Base-by-base conservation (phyloP, 1,284 basidiomycete genomes). In the Grifola frondosa region DNA sequence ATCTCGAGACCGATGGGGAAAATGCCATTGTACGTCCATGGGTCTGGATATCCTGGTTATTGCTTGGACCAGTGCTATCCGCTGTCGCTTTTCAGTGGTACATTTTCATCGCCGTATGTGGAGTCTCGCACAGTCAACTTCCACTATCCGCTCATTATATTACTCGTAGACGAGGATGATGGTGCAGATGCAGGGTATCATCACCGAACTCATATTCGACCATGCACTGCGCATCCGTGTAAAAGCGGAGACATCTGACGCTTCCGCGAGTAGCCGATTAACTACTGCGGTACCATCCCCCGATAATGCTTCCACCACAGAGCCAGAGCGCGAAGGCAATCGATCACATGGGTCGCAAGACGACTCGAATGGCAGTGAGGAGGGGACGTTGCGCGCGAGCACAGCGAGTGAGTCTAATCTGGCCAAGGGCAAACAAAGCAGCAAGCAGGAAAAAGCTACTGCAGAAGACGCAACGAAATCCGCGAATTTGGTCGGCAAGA, bases 121-220 rank as follows among this genome's bases (percentile, higher is more conserved):
- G 24, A 10, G n/a, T 19, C 9, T 4, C 10, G 4, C 9, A 12
- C 7, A 12, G 12, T 22, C 6, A 0, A 22, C 9, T 15, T 12
- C 17, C 29, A 25, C 21, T 28, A 6, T 0, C n/a, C n/a, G n/a
- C n/a, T n/a, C n/a, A 3, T 31, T 5, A 32, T 35, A 10, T 11
- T 22, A 8, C 23, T 10, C 20, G 12, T 29, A 67, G 63, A 78
- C 73, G 2, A 62, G 69, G n/a, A 66, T 67, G 9, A 62, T 80
- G 7, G 77, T 81, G 12, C 74, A 76, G 31, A 58, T 65, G 6
- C 81, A 88, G 59, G 73, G 74, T 3, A 73, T 90, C 39, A 66
- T 88, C 39, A 86, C 84, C 0, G 77, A 87, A 51, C 71, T 88
- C 4, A 64, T 88, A 6, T 86, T 88, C 56, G 81, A 86, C 46